Base-by-base conservation (phyloP, 2,329 filamentous ascomycete genomes). In the Botrytis squamosa region DNA sequence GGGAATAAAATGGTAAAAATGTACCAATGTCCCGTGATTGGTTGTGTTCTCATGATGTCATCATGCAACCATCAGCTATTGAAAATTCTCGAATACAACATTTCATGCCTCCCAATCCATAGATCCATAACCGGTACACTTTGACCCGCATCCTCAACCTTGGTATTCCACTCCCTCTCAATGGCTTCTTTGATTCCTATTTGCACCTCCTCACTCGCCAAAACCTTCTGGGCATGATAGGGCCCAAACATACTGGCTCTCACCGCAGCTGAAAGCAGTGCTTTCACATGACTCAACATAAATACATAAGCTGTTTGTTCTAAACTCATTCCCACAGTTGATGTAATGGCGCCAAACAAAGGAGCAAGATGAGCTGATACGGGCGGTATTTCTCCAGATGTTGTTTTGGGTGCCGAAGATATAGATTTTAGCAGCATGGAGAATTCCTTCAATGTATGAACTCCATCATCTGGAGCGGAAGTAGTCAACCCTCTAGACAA, bases 81-180 rank as follows among this genome's bases (percentile, higher is more conserved):
- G 80, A 96, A 96, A 72, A 96, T 95, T 78, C 93, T 89, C 74
- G 92, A 95, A 82, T 96, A 96, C 76, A 96, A 82, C 80, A 93
- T 84, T 85, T 96, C 93, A 82, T 96, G 93, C 80, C 93, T 87
- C 5, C 93, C 93, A 79, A 94, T 86, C 93, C 93, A 96, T 46
- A 96, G 81, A 84, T 96, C 93, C 88, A 95, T 90, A 2, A 90
- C 87, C 1, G 93, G 93, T 75, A 94, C 90, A 72, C 85, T 90
- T 84, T 95, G 92, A 8, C 91, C 92, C 5, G 93, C 92, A 75
- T 91, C 87, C 73, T 92, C 90, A 0, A 91, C 84, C 1, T 78
- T 81, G 73, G 85, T 88, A 22, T 85, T 77, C 88, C 88, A 91
- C 78, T 91, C 90, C 73, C 87, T 83, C 69, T 86, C 84, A 14